Percentiles rank a stretch among this genome's conserved stretches.
These are phyloP conservation scores for Nicotiana tabacum DNA, from an alignment of 257 asterid genomes.

Conservation along the genomic window DNA sequence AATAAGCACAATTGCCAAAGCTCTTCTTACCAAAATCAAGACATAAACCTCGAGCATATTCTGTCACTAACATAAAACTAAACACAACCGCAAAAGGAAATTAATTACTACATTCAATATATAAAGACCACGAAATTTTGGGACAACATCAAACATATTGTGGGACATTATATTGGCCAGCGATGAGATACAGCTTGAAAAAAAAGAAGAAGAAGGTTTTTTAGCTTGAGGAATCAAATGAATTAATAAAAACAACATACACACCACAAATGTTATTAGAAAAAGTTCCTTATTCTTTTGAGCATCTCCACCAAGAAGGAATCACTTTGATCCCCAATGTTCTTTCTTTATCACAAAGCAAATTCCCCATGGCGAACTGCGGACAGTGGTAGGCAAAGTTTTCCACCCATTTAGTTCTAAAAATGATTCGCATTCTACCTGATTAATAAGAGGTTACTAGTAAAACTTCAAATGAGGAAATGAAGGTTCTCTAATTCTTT, in stretches of 20 bases:
- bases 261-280: slow-evolving; percentile 32
- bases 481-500: neutral
- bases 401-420: neutral
- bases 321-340: slow-evolving; percentile 35
- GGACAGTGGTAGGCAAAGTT: slow-evolving; percentile 11
- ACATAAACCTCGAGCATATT: no score
- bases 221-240: slow-evolving; percentile 28
- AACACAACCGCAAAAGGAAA: no score
- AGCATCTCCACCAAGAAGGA: slow-evolving; percentile 53
- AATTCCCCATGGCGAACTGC: neutral
- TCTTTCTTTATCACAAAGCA: slow-evolving; percentile 40
- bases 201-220: no score
- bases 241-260: slow-evolving; percentile 23
- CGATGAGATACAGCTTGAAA: no score
- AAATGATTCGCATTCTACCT: slow-evolving; percentile 11
- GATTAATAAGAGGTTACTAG: neutral
- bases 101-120: neutral
- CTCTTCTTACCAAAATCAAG: no score
- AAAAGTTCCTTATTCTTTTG: slow-evolving; percentile 45
- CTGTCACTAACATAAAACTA: no score
- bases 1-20: no score
- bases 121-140: slow-evolving; percentile 19
- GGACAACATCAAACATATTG: slow-evolving; percentile 12
- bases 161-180: neutral
- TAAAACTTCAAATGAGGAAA: neutral